phyloP scores from a whole-genome alignment of 164 flowering plant species.

The Brasenia schreberi region DNA sequence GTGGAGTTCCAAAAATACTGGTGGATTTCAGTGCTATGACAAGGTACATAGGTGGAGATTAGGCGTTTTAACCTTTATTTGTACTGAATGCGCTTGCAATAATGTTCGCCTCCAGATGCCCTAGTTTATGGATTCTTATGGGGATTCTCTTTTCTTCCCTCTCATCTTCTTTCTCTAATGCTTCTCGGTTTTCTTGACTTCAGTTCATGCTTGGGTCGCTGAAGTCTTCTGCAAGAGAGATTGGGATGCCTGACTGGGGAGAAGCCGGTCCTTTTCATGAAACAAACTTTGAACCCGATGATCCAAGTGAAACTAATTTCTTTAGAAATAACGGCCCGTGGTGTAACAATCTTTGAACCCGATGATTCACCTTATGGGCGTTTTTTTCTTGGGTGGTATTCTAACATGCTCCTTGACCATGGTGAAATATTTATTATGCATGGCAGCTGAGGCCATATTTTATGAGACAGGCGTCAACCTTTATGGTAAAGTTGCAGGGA shows the following conservation, averaged over 20 bases:
- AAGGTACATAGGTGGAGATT: conserved; percentile 25
- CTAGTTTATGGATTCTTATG: not conserved
- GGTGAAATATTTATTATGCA: conserved; percentile 53
- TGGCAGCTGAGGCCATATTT: conserved; percentile 40
- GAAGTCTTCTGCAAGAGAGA: conserved; percentile 33
- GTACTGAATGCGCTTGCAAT: too few species aligned
- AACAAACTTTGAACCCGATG: conserved; percentile 21
- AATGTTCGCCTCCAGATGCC: too few species aligned
- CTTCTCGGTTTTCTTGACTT: not conserved
- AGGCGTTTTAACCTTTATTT: too few species aligned
- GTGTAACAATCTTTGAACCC: too few species aligned
- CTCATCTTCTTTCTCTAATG: not conserved
- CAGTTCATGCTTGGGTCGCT: conserved; percentile 64
- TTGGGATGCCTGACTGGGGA: conserved; percentile 55
- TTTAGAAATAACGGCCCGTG: conserved; percentile 41
- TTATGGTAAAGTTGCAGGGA: conserved; percentile 47
- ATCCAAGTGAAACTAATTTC: conserved; percentile 30
- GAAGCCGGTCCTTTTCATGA: conserved; percentile 38
- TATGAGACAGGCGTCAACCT: conserved; percentile 24
- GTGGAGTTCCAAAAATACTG: conserved; percentile 31
- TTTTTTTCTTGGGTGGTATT: conserved; percentile 71
- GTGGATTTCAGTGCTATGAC: conserved; percentile 76
- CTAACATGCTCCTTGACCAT: conserved; percentile 44
- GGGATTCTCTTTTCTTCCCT: not conserved
- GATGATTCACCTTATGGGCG: conserved; percentile 41